These are phyloP conservation scores for Calonectria crousiana DNA, from an alignment of 2,329 filamentous ascomycete species.

Conservation along the genomic window DNA sequence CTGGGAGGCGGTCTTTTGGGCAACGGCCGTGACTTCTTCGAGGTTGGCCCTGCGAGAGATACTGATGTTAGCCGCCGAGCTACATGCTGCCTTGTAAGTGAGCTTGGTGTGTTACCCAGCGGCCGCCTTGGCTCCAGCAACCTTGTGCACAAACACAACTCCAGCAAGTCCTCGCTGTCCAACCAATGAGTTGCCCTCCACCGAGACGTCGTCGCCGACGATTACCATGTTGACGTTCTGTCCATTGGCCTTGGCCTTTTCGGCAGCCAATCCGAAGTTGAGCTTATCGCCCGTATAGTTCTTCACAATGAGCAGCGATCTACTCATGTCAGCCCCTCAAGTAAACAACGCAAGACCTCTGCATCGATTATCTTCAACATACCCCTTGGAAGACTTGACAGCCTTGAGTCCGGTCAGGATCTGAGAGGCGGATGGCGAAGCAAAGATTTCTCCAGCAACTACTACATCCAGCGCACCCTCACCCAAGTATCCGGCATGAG, in stretches of 20 bases:
- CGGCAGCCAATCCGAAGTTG: slow-evolving; percentile 45
- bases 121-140: slow-evolving; percentile 40
- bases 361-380: background rate
- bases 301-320: slow-evolving; percentile 42
- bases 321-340: background rate
- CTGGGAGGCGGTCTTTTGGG: slow-evolving; percentile 36
- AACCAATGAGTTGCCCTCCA: slow-evolving; percentile 39
- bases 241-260: slow-evolving; percentile 44
- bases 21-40: slow-evolving; percentile 28
- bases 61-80: slow-evolving; percentile 14
- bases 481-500: slow-evolving; percentile 41
- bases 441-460: slow-evolving; percentile 42
- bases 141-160: slow-evolving; percentile 41
- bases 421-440: slow-evolving; percentile 41
- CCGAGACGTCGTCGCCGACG: slow-evolving; percentile 41
- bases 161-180: slow-evolving; percentile 42
- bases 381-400: slow-evolving; percentile 39
- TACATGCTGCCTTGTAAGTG: background rate
- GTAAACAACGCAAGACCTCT: background rate
- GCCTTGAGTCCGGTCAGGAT: slow-evolving; percentile 36
- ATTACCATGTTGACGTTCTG: slow-evolving; percentile 41
- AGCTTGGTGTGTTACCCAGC: slow-evolving; percentile 29
- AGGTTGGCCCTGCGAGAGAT: slow-evolving; percentile 29
- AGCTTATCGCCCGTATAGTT: slow-evolving; percentile 46
- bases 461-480: slow-evolving; percentile 39